A percentile compares a stretch with the other conserved stretches of the same genome.
Evolutionary conservation across 208 protist species (phyloP).

Genomic region (Balamuthia mandrillaris): DNA sequence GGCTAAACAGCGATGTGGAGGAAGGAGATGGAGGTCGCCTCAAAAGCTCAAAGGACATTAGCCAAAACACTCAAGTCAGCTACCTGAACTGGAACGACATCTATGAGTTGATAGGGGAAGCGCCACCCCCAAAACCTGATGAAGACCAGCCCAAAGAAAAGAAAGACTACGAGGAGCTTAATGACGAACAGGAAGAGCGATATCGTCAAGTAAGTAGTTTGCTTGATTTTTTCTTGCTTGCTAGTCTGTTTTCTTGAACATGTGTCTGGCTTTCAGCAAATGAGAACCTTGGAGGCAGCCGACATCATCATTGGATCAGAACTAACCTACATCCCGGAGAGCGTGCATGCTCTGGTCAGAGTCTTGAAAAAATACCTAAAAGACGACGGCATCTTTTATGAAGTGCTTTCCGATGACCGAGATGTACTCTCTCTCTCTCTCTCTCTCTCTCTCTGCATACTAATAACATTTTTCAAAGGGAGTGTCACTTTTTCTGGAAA

Average conservation of each 20-base stretch:
- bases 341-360: conserved; percentile 50
- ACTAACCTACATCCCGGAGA: conserved; percentile 57
- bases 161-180: too few species aligned
- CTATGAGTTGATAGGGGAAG: too few species aligned
- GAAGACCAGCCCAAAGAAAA: too few species aligned
- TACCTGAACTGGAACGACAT: conserved; percentile 64
- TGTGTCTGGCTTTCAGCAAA: not conserved
- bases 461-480: not conserved
- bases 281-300: conserved; percentile 5
- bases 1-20: conserved; percentile 45
- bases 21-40: not conserved
- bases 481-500: too few species aligned
- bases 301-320: conserved; percentile 66
- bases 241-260: not conserved
- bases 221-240: not conserved
- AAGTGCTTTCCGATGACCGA: conserved; percentile 61
- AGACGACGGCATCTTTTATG: conserved; percentile 60
- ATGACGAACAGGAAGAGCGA: not conserved
- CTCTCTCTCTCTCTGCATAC: not conserved
- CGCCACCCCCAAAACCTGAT: too few species aligned
- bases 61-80: conserved; percentile 4
- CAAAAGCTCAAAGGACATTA: conserved; percentile 18
- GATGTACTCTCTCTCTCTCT: conserved; percentile 24
- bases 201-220: not conserved
- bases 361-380: conserved; percentile 57